Evolutionary conservation across 2,329 filamentous ascomycete genomes (phyloP).

Genomic region (Daldinia sp.): DNA sequence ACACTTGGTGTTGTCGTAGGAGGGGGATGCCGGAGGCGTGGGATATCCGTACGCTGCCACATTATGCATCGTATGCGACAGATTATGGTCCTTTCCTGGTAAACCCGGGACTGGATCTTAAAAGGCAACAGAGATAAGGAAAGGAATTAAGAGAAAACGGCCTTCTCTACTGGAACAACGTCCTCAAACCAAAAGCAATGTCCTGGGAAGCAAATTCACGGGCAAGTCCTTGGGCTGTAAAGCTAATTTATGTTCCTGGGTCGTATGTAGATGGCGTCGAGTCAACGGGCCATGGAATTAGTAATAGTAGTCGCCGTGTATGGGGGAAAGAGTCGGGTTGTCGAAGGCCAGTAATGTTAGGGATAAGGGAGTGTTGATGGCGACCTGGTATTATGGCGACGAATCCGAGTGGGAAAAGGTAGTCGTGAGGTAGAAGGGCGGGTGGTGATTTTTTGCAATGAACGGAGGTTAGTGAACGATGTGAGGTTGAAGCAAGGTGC

Average conservation of each 20-base stretch:
- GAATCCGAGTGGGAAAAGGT: slow-evolving; percentile 28
- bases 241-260: slow-evolving; percentile 44
- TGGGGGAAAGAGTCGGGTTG: slow-evolving; percentile 11
- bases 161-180: slow-evolving; percentile 49
- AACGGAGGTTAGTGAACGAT: slow-evolving; percentile 44
- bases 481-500: slow-evolving; percentile 46
- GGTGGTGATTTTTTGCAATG: slow-evolving; percentile 36
- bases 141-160: slow-evolving; percentile 51
- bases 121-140: slow-evolving; percentile 45
- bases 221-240: slow-evolving; percentile 43
- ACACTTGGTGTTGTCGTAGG: slow-evolving; percentile 64
- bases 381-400: slow-evolving; percentile 32
- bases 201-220: slow-evolving; percentile 46
- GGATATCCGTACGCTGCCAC: slow-evolving; percentile 68
- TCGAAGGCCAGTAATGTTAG: slow-evolving; percentile 28
- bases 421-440: slow-evolving; percentile 30
- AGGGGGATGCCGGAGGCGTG: slow-evolving; percentile 69
- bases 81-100: slow-evolving; percentile 48
- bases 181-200: slow-evolving; percentile 47
- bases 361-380: slow-evolving; percentile 32
- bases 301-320: slow-evolving; percentile 43
- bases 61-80: slow-evolving; percentile 68
- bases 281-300: slow-evolving; percentile 61
- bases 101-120: slow-evolving; percentile 43
- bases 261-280: slow-evolving; percentile 58